Percentiles rank a stretch among this genome's conserved stretches.
Evolutionary conservation across 2,329 filamentous ascomycete species (phyloP).

Genomic region (Rhinocladiella similis): DNA sequence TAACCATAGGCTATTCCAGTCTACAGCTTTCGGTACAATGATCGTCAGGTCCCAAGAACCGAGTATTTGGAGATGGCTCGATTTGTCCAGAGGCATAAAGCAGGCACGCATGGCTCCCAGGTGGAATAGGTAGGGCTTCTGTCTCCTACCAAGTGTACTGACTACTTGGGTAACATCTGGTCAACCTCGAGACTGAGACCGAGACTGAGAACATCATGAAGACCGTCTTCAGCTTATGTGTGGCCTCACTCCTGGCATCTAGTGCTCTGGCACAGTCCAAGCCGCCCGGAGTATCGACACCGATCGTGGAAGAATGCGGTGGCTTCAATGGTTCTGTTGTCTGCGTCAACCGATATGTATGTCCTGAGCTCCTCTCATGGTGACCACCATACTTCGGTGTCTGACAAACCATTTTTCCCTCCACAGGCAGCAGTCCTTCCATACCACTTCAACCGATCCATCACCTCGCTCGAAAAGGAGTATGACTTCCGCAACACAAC

Average conservation of each 20-base stretch:
- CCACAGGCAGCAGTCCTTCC: constrained; percentile 32
- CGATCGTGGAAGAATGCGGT: constrained; percentile 33
- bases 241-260: constrained; percentile 5
- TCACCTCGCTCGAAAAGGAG: constrained; percentile 29
- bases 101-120: neutral
- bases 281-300: constrained; percentile 29
- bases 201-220: neutral
- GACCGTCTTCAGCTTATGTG: neutral
- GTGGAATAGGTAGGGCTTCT: neutral
- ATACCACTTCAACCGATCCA: constrained; percentile 41
- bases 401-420: neutral
- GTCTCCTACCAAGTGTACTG: neutral
- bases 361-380: constrained; percentile 2
- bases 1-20: neutral
- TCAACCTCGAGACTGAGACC: neutral
- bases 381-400: too few species aligned
- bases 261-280: constrained; percentile 27
- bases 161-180: too few species aligned
- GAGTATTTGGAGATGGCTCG: neutral
- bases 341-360: constrained; percentile 42
- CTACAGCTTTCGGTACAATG: neutral
- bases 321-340: constrained; percentile 34
- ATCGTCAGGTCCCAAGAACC: neutral
- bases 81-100: neutral
- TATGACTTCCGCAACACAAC: constrained; percentile 35